A percentile compares a stretch with the other conserved stretches of the same genome.
Evolutionary conservation across 2,329 filamentous ascomycete species (phyloP).

Genomic region (Cercospora berteroae): DNA sequence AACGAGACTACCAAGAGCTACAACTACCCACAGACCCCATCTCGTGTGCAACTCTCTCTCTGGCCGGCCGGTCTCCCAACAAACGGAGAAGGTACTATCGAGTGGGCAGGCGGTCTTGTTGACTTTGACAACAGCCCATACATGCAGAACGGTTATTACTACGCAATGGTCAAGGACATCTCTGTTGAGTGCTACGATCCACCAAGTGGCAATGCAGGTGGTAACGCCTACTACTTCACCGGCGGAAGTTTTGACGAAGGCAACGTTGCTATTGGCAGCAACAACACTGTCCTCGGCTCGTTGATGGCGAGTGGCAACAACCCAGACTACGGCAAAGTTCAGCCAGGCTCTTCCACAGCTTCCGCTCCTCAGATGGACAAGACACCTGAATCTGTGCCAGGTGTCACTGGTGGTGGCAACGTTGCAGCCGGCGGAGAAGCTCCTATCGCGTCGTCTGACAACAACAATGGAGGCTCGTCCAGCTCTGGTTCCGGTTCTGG

Average conservation of each 20-base stretch:
- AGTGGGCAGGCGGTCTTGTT: constrained; percentile 88
- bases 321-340: constrained; percentile 47
- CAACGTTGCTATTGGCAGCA: constrained; percentile 72
- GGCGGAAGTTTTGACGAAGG: constrained; percentile 65
- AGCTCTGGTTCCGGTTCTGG: constrained; percentile 20
- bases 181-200: constrained; percentile 84
- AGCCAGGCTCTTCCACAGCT: constrained; percentile 37
- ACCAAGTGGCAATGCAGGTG: constrained; percentile 60
- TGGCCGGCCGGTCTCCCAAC: constrained; percentile 84
- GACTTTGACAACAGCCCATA: constrained; percentile 78
- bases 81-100: constrained; percentile 80
- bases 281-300: constrained; percentile 72
- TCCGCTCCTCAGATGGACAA: constrained; percentile 30
- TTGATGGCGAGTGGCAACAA: constrained; percentile 79
- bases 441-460: constrained; percentile 28
- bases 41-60: constrained; percentile 87
- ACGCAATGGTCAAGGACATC: constrained; percentile 73
- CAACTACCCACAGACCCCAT: constrained; percentile 85
- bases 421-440: constrained; percentile 18
- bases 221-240: constrained; percentile 73
- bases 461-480: constrained; percentile 30
- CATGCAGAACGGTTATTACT: constrained; percentile 89
- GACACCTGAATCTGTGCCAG: constrained; percentile 53
- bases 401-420: constrained; percentile 48
- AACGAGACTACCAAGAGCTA: constrained; percentile 79